Base-by-base conservation (phyloP, 169 alveolate species). In the Plasmodium ovale region DNA sequence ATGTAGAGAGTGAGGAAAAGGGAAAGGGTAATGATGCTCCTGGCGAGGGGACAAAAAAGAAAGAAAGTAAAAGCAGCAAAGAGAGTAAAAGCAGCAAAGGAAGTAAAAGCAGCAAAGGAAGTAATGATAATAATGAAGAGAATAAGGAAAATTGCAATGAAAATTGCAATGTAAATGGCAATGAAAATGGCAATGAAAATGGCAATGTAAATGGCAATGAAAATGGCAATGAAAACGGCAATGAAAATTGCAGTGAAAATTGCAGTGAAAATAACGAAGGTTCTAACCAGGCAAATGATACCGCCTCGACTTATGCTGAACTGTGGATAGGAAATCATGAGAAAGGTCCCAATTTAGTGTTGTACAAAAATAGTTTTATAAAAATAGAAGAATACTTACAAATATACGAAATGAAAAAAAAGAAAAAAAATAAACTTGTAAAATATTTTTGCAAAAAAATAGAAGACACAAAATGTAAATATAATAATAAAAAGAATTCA, bases 321-420 rank as follows among this genome's bases (percentile, higher is more conserved):
- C 54, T 93, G 39, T 93, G 96, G 96, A 64, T 93, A 2, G 96
- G 96, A 3, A 87, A 87, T 56, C 96, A 93, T 56, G 87, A 49
- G 21, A 87, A 92, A 42, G 92, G 94, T 19, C 96, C 95, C 5
- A 77, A 77, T 29, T 77, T 77, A 42, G 68, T 77, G 12, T 51
- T 60, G 2, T 77, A 89, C 89, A 60, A 51, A 37, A 42, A 92
- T 88, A 56, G 44, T 49, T 31, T 71, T 85, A 27, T 71, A 60
- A 39, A 39, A 85, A 59, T 70, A 10, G 72, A 44, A 68, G 65
- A 72, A 29, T 87, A 60, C 47, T 0, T 77, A 60, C 44, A 77
- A 60, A 60, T 77, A 19, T 77, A 60, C 21, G 47, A 77, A 77
- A 47, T 35, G 19, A 77, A 77, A 54, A 62, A 77, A 37, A 44